These are phyloP conservation scores for Dioscorea cayenensis DNA, from an alignment of 116 monocot species.

Conservation along the genomic window DNA sequence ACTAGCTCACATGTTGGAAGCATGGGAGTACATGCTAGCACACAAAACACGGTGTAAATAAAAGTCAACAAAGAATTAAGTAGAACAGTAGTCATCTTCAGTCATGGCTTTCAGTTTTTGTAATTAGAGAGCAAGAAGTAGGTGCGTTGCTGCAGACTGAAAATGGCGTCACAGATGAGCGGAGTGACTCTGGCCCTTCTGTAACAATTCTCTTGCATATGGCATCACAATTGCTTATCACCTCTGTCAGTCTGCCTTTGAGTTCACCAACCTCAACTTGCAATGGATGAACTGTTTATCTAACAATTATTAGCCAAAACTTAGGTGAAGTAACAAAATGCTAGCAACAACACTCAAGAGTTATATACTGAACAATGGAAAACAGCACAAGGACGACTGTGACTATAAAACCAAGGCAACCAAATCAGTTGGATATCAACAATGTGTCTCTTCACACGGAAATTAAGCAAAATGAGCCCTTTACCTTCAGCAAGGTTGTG, in stretches of 20 bases:
- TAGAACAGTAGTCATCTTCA: no score
- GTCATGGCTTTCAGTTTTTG: no score
- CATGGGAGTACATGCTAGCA: no score
- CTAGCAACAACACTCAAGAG: neutral
- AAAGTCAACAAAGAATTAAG: no score
- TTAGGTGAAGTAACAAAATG: neutral
- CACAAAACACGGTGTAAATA: no score
- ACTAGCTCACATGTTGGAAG: no score
- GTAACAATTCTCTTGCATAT: slow-evolving; percentile 74
- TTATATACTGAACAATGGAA: no score
- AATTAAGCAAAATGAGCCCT: neutral
- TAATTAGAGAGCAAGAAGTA: no score
- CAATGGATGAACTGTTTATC: slow-evolving; percentile 55
- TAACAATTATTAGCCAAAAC: neutral
- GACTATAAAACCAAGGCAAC: no score
- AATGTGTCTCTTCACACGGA: no score
- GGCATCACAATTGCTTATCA: slow-evolving; percentile 90
- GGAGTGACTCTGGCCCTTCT: slow-evolving; percentile 55
- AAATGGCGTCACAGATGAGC: slow-evolving; percentile 38
- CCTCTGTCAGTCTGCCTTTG: slow-evolving; percentile 92
- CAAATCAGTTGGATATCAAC: no score
- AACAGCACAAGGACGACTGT: no score
- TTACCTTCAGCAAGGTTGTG: slow-evolving; percentile 69
- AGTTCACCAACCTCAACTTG: slow-evolving; percentile 88
- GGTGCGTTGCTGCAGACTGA: slow-evolving; percentile 8